Evolutionary conservation across 1,139 yeast genomes (phyloP), one percentile per base, ranked within the genome.

Genomic region (Geotrichum citri-aurantii): DNA sequence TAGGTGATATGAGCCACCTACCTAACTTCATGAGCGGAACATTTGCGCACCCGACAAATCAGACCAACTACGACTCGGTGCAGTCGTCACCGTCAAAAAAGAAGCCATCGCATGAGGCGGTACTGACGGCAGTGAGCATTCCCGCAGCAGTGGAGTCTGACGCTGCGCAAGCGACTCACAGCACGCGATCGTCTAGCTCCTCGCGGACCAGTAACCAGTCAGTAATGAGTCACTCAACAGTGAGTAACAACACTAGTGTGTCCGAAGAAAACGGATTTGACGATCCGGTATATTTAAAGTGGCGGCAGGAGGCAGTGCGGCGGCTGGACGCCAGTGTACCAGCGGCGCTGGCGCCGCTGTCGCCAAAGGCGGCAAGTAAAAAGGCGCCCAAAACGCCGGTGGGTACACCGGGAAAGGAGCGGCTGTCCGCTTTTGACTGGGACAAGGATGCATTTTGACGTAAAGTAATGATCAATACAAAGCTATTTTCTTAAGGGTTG

Each of bases 341-440:
- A 17, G 17, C 42, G 19, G 42, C 42, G 21, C 17, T 2, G 42
- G 40, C 40, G n/a, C 42, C 17, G n/a, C 17, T 12, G n/a, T 17
- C 17, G n/a, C 17, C 17, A 14, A 37, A n/a, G 5, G 42, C 14
- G 42, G 7, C 29, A 26, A 37, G 14, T 5, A 55, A 58, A n/a
- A 60, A 61, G 51, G 59, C 61, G 33, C 62, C 63, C 19, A 11
- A 19, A 46, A 21, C 47, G 56, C 11, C 31, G 19, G 8, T 50
- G 54, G n/a, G 51, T 54, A 29, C 50, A 12, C 31, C 42, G 40
- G 21, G 55, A 33, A 40, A 56, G 46, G 59, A 61, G 23, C 61
- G 70, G 33, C 65, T 63, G 10, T 65, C 68, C 11, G 68, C 60
- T 48, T 67, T 68, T 57, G 64, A 66, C 56, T 68, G 71, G 70